Evolutionary conservation across 176 grass and related monocot species (phyloP).

Genomic region (Carex scoparia): DNA sequence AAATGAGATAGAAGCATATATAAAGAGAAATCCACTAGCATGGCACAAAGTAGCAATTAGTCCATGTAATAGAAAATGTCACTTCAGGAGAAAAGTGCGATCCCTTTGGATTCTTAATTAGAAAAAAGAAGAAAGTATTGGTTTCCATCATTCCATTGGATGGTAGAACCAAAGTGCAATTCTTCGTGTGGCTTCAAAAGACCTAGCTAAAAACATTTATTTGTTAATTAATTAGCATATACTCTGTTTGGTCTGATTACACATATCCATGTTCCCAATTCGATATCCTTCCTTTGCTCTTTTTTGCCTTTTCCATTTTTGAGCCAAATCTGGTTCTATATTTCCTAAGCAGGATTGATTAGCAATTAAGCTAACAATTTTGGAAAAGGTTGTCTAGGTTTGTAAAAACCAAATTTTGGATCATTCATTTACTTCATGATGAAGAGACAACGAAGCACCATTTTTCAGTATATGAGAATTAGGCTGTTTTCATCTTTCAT

Average conservation of each 20-base stretch:
- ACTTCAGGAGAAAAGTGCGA: constrained; percentile 15
- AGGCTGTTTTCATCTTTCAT: background rate
- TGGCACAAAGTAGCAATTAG: constrained; percentile 5
- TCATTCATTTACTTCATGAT: background rate
- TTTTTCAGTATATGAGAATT: background rate
- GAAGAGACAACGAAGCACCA: background rate
- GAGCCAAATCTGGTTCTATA: constrained; percentile 3
- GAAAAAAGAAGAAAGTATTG: background rate
- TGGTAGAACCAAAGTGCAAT: background rate
- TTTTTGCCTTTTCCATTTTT: constrained; percentile 27
- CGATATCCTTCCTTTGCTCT: background rate
- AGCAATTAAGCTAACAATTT: constrained; percentile 18
- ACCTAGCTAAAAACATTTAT: background rate
- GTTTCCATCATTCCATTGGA: background rate
- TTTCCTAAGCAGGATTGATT: constrained; percentile 28
- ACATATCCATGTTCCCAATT: constrained; percentile 19
- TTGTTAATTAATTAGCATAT: background rate
- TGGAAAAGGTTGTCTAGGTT: constrained; percentile 19
- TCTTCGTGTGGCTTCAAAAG: background rate
- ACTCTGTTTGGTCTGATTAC: constrained; percentile 11
- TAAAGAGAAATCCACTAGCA: constrained; percentile 27
- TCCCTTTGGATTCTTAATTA: constrained; percentile 22
- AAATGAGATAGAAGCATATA: constrained; percentile 15
- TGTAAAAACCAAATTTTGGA: background rate
- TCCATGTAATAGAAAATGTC: constrained; percentile 22